Evolutionary conservation across 148 eudicot species (phyloP), one percentile per base, ranked within the genome.

Genomic region (Fagopyrum homotropicum): DNA sequence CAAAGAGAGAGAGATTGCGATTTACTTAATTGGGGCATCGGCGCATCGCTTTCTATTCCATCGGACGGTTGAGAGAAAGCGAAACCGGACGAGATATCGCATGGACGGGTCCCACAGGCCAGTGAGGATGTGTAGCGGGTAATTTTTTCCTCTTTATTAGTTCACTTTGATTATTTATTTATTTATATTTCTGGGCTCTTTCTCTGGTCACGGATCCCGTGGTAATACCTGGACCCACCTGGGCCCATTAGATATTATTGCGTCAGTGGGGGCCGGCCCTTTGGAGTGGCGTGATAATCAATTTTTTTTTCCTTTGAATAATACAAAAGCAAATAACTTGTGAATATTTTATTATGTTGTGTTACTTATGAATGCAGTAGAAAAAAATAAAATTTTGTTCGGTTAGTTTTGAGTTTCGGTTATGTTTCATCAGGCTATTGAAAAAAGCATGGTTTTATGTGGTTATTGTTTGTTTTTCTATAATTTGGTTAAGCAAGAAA

Each of bases 21-120:
- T 50, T 8, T 9, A 50, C 54, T 50, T 50, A 50, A 50, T 50
- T 50, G 6, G 14, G 54, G 14, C 68, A 17, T 60, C 68, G 68
- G 68, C 40, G 29, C 68, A 60, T 14, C 68, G 22, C 68, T 60
- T 60, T 60, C 68, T 19, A 64, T 64, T 14, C 43, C 59, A 54
- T 54, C 59, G 59, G 45, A 64, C 70, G 70, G 70, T 26, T 64
- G 15, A 64, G 11, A 64, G 68, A 29, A 29, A 26, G 70, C 12
- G 44, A 64, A 9, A 64, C 16, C 15, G 19, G 16, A 35, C 9
- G 5, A 29, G 15, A 64, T 29, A 64, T 64, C 43, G 26, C 68
- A 60, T 60, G n/a, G 59, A 12, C 59, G 59, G 70, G 45, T 64
- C 43, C 43, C 44, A 4, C 70, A 60, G 2, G 10, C 10, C 30